These are phyloP conservation scores for Dryas alaskensis DNA, from an alignment of 306 rosid species.

Conservation along the genomic window DNA sequence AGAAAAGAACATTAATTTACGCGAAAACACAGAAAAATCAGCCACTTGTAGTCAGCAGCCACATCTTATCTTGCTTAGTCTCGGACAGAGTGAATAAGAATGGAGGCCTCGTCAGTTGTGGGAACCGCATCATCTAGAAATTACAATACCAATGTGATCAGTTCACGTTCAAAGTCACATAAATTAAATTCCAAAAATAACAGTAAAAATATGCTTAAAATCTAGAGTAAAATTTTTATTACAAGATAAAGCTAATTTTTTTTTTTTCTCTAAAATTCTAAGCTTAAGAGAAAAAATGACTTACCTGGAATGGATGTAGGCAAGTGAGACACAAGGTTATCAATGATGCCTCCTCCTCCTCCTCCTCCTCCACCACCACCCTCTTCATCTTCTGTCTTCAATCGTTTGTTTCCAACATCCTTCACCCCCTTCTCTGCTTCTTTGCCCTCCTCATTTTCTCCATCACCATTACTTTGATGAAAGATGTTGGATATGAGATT, in stretches of 20 bases:
- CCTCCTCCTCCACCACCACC: conserved; percentile 13
- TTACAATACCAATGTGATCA: conserved; percentile 1
- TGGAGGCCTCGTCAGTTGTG: conserved; percentile 45
- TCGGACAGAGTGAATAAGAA: conserved; percentile 41
- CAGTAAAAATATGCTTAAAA: no score
- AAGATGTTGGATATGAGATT: conserved; percentile 30
- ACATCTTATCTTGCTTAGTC: conserved; percentile 23
- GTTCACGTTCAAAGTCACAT: not conserved
- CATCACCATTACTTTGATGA: not conserved
- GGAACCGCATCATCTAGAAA: conserved; percentile 44
- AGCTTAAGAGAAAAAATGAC: not conserved
- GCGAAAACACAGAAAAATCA: not conserved
- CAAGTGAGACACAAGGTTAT: conserved; percentile 42
- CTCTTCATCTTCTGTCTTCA: conserved; percentile 12
- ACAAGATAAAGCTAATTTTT: no score
- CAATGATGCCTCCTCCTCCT: conserved; percentile 38
- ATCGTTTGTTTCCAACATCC: not conserved
- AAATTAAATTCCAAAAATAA: not conserved
- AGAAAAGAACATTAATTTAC: not conserved
- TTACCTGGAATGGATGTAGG: conserved; percentile 45
- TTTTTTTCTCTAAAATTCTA: no score
- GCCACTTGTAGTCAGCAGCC: not conserved
- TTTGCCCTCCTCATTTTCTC: not conserved
- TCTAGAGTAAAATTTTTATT: no score
- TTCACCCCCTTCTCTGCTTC: conserved; percentile 3